phyloP scores from a whole-genome alignment of 208 protist genomes.

The Acanthamoeba triangularis region DNA sequence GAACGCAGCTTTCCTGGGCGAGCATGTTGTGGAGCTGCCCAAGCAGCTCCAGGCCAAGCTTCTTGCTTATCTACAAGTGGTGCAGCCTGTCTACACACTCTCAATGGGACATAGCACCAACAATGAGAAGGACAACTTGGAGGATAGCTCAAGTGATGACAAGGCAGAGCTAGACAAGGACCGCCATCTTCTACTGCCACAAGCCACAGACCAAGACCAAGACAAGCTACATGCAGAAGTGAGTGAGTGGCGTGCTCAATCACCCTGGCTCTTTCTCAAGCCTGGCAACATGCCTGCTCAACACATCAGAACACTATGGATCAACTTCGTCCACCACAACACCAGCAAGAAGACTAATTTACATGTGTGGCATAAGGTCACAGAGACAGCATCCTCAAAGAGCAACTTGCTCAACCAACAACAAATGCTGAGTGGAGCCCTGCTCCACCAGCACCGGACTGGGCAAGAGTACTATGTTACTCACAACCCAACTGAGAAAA shows the following conservation, averaged over 20 bases:
- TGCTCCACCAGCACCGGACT: not conserved
- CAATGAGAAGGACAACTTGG: not conserved
- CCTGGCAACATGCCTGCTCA: not conserved
- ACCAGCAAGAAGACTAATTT: not conserved
- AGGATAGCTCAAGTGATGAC: not conserved
- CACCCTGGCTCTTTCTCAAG: not conserved
- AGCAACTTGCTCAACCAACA: not conserved
- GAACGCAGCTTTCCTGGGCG: not conserved
- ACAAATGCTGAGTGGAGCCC: not conserved
- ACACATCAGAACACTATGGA: not conserved
- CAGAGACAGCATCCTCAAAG: not conserved
- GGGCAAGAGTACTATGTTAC: constrained; percentile 10
- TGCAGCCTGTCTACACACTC: not conserved
- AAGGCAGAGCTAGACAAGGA: not conserved
- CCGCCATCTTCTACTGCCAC: not conserved
- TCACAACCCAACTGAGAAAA: not conserved
- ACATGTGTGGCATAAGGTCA: not conserved
- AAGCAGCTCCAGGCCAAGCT: not conserved
- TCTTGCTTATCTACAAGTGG: not conserved
- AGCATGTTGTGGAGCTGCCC: not conserved
- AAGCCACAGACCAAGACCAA: not conserved
- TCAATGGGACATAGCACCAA: not conserved
- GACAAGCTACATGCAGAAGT: not conserved
- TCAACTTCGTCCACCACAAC: not conserved
- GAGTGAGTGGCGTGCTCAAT: not conserved